phyloP scores from a whole-genome alignment of 2,329 filamentous ascomycete species.

The Fusarium sp. region DNA sequence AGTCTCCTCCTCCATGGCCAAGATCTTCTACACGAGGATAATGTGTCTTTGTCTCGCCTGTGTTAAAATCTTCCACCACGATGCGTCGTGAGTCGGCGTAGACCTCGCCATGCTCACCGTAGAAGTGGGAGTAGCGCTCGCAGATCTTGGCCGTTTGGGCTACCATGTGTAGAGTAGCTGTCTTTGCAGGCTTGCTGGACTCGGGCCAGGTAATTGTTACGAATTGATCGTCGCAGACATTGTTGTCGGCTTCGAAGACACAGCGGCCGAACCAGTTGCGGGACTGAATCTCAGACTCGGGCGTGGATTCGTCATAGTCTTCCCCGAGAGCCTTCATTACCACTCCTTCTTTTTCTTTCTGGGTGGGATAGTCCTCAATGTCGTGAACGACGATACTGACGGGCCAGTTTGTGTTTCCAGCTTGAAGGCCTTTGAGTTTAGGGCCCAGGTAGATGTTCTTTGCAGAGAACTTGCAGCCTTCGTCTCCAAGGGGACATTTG shows the following conservation, averaged over 20 bases:
- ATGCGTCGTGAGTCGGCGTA: conserved; percentile 85
- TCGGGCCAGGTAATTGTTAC: conserved; percentile 92
- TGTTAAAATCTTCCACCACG: conserved; percentile 72
- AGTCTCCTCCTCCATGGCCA: conserved; percentile 58
- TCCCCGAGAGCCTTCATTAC: conserved; percentile 61
- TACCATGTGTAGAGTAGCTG: conserved; percentile 92
- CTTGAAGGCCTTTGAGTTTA: conserved; percentile 69
- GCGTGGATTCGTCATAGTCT: conserved; percentile 65
- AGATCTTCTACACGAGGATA: conserved; percentile 52
- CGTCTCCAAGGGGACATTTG: conserved; percentile 74
- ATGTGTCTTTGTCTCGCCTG: conserved; percentile 51
- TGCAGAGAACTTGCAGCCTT: conserved; percentile 85
- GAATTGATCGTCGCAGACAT: conserved; percentile 92
- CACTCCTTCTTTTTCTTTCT: conserved; percentile 56
- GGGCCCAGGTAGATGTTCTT: conserved; percentile 83
- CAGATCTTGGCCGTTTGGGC: conserved; percentile 90
- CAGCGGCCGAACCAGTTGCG: conserved; percentile 92
- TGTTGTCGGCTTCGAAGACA: conserved; percentile 92
- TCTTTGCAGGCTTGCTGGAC: conserved; percentile 76
- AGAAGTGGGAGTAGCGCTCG: conserved; percentile 85
- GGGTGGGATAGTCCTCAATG: conserved; percentile 79
- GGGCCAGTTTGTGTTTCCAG: conserved; percentile 81
- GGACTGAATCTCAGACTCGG: conserved; percentile 60
- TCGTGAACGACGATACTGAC: conserved; percentile 91
- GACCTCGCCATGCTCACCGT: conserved; percentile 88